Evolutionary conservation across 768 basidiomycete species (phyloP).

Genomic region (Suillus brevipes): DNA sequence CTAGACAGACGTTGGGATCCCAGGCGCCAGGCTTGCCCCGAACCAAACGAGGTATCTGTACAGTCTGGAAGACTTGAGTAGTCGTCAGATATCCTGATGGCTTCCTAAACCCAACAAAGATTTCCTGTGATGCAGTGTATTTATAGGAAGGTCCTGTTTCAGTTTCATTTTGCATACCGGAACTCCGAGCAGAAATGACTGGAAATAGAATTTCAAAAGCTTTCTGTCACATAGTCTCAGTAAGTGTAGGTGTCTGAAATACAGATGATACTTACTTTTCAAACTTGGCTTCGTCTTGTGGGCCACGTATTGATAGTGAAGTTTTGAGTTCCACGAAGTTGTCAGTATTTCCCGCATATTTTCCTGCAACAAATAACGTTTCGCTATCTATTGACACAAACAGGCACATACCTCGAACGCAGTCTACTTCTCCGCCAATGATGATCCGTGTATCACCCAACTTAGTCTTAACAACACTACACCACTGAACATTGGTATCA

Average conservation of each 20-base stretch:
- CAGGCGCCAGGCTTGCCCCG: conserved; percentile 74
- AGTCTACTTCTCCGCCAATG: conserved; percentile 91
- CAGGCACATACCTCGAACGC: conserved; percentile 62
- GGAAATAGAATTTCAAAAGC: conserved; percentile 89
- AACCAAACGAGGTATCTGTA: conserved; percentile 75
- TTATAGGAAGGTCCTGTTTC: conserved; percentile 1
- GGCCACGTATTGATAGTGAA: conserved; percentile 65
- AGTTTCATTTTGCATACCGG: conserved; percentile 50
- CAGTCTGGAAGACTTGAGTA: conserved; percentile 73
- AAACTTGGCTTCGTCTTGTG: conserved; percentile 68
- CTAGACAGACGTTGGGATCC: conserved; percentile 74
- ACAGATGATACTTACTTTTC: conserved; percentile 60
- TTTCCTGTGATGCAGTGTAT: conserved; percentile 50
- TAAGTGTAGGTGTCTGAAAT: background rate
- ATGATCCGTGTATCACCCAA: conserved; percentile 69
- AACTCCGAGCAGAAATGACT: conserved; percentile 90
- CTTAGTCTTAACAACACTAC: conserved; percentile 84
- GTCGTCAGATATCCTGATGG: conserved; percentile 67
- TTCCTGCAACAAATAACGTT: conserved; percentile 41
- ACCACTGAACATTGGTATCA: conserved; percentile 90
- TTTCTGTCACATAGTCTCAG: conserved; percentile 52
- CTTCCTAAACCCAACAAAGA: conserved; percentile 86
- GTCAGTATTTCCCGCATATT: conserved; percentile 60
- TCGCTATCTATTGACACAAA: background rate
- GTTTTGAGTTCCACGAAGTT: conserved; percentile 88